Evolutionary conservation across 352 stramenopile species (phyloP), one percentile per base, ranked within the genome.

Genomic region (Plasmopara halstedii): DNA sequence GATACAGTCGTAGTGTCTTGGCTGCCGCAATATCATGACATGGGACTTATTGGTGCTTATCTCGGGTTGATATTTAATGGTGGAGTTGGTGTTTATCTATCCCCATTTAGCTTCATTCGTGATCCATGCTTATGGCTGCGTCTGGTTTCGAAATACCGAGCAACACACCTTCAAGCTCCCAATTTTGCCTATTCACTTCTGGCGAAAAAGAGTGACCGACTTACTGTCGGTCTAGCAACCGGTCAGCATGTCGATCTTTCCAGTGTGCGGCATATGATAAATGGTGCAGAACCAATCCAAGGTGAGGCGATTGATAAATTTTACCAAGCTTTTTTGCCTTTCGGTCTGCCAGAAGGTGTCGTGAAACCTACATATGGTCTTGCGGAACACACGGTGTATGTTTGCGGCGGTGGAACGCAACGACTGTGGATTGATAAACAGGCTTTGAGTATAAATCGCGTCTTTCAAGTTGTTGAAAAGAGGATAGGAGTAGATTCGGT

Each of bases 1-100:
- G 78, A 96, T 34, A 98, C 95, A 0, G 74, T 98, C 4, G 93
- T 98, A 13, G 95, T 97, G 4, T 98, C 87, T 17, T 99, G 97
- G 97, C 72, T 99, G 9, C 97, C 97, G 6, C 95, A 99, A 72
- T 99, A 99, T 67, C 97, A 99, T 64, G 97, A 99, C 68, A 99
- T 99, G 97, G 97, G 97, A 6, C 84, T 99, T 17, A 99, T 99
- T 53, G 97, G 96, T 40, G 94, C 87, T 23, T 89, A 87, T 54
- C 56, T 93, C 9, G 78, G 78, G n/a, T 77, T 55, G 5, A 77
- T 89, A 23, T 91, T 90, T 42, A 88, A 87, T 34, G 79, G 79
- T 10, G 97, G 92, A 39, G 88, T 62, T 6, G 95, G 96, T 5
- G 95, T 97, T 33, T 99, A 99, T 70, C 84, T 99, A 63, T 98